Percentiles rank a stretch among this genome's conserved stretches.
phyloP scores from a whole-genome alignment of 306 rosid genomes.

The Sicyos baderoa region DNA sequence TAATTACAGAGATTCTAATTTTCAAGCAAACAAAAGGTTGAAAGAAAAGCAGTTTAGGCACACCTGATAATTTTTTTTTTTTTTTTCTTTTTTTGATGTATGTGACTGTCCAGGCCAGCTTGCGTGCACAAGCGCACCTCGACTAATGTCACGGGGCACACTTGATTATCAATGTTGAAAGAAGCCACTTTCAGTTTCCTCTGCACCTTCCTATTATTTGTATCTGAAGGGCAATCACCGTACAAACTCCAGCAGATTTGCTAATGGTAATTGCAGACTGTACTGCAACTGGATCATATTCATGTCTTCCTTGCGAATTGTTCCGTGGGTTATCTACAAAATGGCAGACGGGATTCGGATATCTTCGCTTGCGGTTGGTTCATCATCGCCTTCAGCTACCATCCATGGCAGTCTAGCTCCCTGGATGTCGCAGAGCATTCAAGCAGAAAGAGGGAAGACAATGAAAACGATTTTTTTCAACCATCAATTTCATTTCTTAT shows the following conservation, averaged over 20 bases:
- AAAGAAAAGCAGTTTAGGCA: background rate
- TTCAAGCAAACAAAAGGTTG: background rate
- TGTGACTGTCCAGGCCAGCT: too few species aligned
- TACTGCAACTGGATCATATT: background rate
- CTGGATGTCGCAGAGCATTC: conserved; percentile 30
- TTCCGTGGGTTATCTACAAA: conserved; percentile 24
- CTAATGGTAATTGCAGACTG: background rate
- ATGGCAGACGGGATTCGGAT: conserved; percentile 36
- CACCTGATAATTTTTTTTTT: too few species aligned
- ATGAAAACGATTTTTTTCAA: background rate
- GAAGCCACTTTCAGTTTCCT: background rate
- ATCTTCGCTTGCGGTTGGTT: conserved; percentile 20
- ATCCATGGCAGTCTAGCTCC: conserved; percentile 75
- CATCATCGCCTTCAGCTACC: conserved; percentile 42
- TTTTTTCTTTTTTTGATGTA: too few species aligned
- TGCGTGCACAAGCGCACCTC: too few species aligned
- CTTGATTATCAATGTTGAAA: background rate
- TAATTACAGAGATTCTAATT: too few species aligned
- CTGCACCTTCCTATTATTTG: background rate
- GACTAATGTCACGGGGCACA: too few species aligned
- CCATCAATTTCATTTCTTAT: background rate
- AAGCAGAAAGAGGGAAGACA: background rate
- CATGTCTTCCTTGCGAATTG: background rate
- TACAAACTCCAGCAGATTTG: conserved; percentile 11
- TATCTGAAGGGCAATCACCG: background rate